phyloP scores from a whole-genome alignment of 1,139 yeast species.

The Lodderomyces oxycetoniae region DNA sequence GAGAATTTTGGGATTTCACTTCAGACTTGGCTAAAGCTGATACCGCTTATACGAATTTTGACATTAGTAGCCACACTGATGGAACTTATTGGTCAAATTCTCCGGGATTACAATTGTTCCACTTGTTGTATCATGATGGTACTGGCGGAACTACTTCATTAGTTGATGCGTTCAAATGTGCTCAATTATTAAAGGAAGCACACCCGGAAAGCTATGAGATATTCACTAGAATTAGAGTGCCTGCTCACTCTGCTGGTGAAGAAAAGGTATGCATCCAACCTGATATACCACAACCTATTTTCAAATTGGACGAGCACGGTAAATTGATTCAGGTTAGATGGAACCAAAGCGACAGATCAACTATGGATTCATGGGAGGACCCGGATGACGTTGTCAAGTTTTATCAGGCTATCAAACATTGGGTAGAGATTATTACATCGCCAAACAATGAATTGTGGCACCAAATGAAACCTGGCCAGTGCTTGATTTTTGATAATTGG shows the following conservation, averaged over 20 bases:
- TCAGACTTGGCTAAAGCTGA: slow-evolving; percentile 68
- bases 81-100: slow-evolving; percentile 79
- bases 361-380: slow-evolving; percentile 54
- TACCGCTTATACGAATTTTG: slow-evolving; percentile 71
- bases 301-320: slow-evolving; percentile 52
- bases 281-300: slow-evolving; percentile 55
- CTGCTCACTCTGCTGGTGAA: slow-evolving; percentile 81
- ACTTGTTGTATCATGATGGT: slow-evolving; percentile 62
- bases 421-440: slow-evolving; percentile 53
- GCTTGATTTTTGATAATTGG: slow-evolving; percentile 74
- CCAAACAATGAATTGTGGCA: slow-evolving; percentile 51
- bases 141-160: slow-evolving; percentile 70
- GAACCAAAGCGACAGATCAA: slow-evolving; percentile 72
- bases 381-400: slow-evolving; percentile 54
- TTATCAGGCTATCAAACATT: slow-evolving; percentile 55
- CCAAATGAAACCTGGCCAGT: slow-evolving; percentile 63
- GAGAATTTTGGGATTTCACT: slow-evolving; percentile 81
- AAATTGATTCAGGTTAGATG: slow-evolving; percentile 64
- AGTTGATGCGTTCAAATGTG: slow-evolving; percentile 67
- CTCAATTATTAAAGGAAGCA: slow-evolving; percentile 41
- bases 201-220: slow-evolving; percentile 55
- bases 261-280: slow-evolving; percentile 64
- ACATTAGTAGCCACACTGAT: slow-evolving; percentile 66
- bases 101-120: slow-evolving; percentile 72
- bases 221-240: slow-evolving; percentile 49